These are phyloP conservation scores for Corrigiola litoralis DNA, from an alignment of 179 eudicot genomes.

Conservation along the genomic window DNA sequence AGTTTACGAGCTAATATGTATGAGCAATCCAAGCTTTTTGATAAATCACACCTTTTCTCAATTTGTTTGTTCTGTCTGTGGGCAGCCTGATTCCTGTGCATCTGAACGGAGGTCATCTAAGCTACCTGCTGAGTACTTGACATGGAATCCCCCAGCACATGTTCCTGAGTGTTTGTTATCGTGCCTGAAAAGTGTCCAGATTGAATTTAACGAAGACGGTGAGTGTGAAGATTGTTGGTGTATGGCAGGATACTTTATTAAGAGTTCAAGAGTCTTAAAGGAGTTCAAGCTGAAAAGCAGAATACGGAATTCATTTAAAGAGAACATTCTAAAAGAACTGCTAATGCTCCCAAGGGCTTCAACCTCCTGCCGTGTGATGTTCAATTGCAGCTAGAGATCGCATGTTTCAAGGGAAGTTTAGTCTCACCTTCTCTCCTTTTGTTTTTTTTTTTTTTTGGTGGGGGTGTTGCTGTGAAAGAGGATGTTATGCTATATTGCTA, in stretches of 20 bases:
- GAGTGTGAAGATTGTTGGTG: not conserved
- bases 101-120: not conserved
- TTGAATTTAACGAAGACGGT: not conserved
- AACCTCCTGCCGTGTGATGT: not conserved
- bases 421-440: too few species aligned
- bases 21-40: too few species aligned
- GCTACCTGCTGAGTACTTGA: not conserved
- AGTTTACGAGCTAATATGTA: not conserved
- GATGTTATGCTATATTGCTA: too few species aligned
- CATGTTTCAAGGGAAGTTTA: too few species aligned
- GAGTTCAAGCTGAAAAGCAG: not conserved
- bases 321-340: not conserved
- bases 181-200: not conserved
- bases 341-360: not conserved
- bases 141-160: not conserved
- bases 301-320: not conserved
- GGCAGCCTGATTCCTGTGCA: not conserved
- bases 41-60: not conserved
- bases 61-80: not conserved
- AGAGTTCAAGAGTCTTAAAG: not conserved
- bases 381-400: too few species aligned
- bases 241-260: conserved; percentile 5
- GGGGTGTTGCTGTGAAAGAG: too few species aligned
- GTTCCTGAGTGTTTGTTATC: not conserved
- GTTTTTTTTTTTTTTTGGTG: too few species aligned